Evolutionary conservation across 768 basidiomycete species (phyloP), one percentile per base, ranked within the genome.

Genomic region (Suillus weaverae): DNA sequence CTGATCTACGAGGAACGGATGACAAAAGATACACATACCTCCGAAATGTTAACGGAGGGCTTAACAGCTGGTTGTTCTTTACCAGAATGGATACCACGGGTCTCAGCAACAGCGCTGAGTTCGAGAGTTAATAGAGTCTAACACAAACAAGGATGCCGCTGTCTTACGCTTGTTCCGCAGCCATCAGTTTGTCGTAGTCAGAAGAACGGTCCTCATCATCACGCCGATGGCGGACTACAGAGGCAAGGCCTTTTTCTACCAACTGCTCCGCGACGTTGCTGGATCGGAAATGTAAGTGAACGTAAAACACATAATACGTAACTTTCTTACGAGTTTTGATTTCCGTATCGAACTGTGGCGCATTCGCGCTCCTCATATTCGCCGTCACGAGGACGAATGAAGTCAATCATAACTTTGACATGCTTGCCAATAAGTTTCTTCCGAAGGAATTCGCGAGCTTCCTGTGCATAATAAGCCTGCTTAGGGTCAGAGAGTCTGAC

Each of bases 131-230:
- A 62, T 41, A 41, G 41, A 2, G 22, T 39, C 5, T 61, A 32
- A 16, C 20, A 35, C 32, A 32, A 60, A 56, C 13, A 20, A 22
- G 43, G 3, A n/a, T n/a, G 14, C 26, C 32, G 22, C 16, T 26
- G 5, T 82, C 92, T 77, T 70, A 96, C 95, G 80, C 80, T 80
- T 96, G 94, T 76, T 99, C 97, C 9, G 95, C 97, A 35, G 89
- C 88, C 85, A 98, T 95, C 51, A 99, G 81, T 79, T 94, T 95
- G 79, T 99, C 97, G 68, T 95, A 94, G 73, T 98, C 97, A 7
- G 90, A 84, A n/a, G 96, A 96, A 55, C 96, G 86, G 70, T 96
- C 92, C 76, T 99, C 97, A 72, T 99, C 97, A 69, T 97, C 96
- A 26, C 94, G 88, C 72, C 89, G 91, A 78, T 99, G 97, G 54